Percentiles rank a stretch among this genome's conserved stretches.
These are phyloP conservation scores for Aspergillus unguis DNA, from an alignment of 2,329 filamentous ascomycete genomes.

Conservation along the genomic window DNA sequence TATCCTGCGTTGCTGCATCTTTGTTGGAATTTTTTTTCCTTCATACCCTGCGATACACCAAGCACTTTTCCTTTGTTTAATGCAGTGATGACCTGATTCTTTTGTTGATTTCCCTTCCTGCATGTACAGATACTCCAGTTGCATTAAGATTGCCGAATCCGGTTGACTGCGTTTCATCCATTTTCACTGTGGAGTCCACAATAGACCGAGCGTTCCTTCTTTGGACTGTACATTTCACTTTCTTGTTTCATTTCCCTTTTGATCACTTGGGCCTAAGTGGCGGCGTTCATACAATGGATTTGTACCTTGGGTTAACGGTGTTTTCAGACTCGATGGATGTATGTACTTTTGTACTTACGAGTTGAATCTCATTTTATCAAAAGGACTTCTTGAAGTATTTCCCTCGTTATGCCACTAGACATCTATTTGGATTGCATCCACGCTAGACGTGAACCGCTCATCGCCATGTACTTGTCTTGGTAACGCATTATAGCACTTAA, in stretches of 20 bases:
- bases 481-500: too few species aligned
- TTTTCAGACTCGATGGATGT: slow-evolving; percentile 9
- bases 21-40: slow-evolving; percentile 11
- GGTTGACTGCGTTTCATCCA: not conserved
- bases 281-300: slow-evolving; percentile 12
- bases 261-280: slow-evolving; percentile 10
- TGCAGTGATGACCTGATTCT: slow-evolving; percentile 25
- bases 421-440: too few species aligned
- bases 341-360: slow-evolving; percentile 13
- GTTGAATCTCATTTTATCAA: not conserved
- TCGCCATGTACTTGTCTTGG: too few species aligned
- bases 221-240: not conserved
- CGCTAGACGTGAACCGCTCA: too few species aligned
- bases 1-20: slow-evolving; percentile 18
- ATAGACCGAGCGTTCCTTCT: not conserved
- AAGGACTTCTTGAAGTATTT: too few species aligned
- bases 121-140: slow-evolving; percentile 20
- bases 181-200: not conserved
- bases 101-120: slow-evolving; percentile 17
- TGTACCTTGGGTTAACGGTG: slow-evolving; percentile 9
- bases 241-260: not conserved
- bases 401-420: too few species aligned
- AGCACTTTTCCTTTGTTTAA: slow-evolving; percentile 29
- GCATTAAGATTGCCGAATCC: slow-evolving; percentile 10
- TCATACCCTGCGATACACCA: slow-evolving; percentile 14